phyloP scores from a whole-genome alignment of 768 basidiomycete species.

The Tubosaeta sp. region DNA sequence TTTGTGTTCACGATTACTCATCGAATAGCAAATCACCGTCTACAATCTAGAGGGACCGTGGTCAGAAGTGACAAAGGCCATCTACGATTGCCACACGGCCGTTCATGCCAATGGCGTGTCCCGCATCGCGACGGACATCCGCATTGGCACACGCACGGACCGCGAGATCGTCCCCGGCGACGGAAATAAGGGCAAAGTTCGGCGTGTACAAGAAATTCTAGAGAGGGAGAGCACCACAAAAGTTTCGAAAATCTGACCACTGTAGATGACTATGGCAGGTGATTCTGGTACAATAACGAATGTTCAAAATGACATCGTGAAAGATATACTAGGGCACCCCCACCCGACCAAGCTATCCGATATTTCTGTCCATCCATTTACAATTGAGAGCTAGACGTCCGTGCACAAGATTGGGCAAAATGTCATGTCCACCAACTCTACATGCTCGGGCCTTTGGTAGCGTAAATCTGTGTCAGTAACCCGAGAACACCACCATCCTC shows the following conservation, averaged over 20 bases:
- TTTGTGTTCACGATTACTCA: constrained; percentile 18
- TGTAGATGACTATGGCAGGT: too few species aligned
- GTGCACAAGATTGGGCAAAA: background rate
- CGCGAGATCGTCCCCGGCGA: constrained; percentile 55
- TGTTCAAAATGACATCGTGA: too few species aligned
- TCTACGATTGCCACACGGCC: constrained; percentile 87
- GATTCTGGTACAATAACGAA: too few species aligned
- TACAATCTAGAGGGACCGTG: constrained; percentile 67
- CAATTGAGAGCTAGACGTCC: background rate
- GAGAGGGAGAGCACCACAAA: constrained; percentile 26
- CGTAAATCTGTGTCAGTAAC: constrained; percentile 83
- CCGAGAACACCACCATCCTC: constrained; percentile 84
- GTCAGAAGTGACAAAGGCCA: constrained; percentile 77
- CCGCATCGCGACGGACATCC: constrained; percentile 86
- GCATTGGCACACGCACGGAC: constrained; percentile 88
- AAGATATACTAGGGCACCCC: too few species aligned
- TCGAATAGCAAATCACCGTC: constrained; percentile 1
- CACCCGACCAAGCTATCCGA: background rate
- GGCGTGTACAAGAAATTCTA: constrained; percentile 78
- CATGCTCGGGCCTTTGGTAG: constrained; percentile 47
- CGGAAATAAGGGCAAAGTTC: constrained; percentile 78
- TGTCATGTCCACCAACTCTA: constrained; percentile 12
- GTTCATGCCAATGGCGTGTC: constrained; percentile 74
- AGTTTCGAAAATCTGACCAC: too few species aligned
- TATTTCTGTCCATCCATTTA: background rate